These are phyloP conservation scores for Stephania cephalantha DNA, from an alignment of 164 flowering plant species.

Conservation along the genomic window DNA sequence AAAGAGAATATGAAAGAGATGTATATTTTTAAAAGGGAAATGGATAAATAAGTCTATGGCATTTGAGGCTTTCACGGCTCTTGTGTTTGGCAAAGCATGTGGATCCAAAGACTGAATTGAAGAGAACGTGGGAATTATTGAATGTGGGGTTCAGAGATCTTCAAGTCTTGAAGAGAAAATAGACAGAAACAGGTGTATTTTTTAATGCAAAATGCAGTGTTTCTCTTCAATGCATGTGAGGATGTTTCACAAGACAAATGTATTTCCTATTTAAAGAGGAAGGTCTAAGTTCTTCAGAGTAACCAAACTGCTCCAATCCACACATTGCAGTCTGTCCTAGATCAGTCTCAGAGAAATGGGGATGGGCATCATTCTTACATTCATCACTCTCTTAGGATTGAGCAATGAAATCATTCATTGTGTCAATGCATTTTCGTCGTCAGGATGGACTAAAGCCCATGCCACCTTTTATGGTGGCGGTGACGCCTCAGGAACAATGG, in stretches of 20 bases:
- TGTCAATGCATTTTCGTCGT: constrained; percentile 31
- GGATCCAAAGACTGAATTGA: constrained; percentile 10
- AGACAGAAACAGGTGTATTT: not conserved
- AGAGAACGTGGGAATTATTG: constrained; percentile 15
- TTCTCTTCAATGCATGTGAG: constrained; percentile 29
- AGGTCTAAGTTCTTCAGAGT: not conserved
- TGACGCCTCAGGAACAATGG: constrained; percentile 83
- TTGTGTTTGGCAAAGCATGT: constrained; percentile 16
- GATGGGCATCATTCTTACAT: constrained; percentile 7
- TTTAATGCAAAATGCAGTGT: not conserved
- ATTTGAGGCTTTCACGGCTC: constrained; percentile 30
- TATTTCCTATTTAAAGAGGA: constrained; percentile 28
- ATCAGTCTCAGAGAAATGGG: constrained; percentile 25
- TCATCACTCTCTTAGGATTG: constrained; percentile 12
- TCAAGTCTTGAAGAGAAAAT: constrained; percentile 25
- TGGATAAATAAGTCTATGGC: constrained; percentile 12
- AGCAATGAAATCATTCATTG: constrained; percentile 6
- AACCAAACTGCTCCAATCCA: constrained; percentile 15
- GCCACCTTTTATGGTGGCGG: constrained; percentile 78
- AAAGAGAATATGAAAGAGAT: constrained; percentile 10
- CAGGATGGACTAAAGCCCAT: constrained; percentile 54
- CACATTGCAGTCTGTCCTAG: not conserved
- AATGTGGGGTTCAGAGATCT: constrained; percentile 19
- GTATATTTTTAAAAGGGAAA: not conserved
- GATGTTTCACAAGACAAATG: constrained; percentile 17